Evolutionary conservation across 352 stramenopile species (phyloP), one percentile per base, ranked within the genome.

Genomic region (Phytopythium ostracodes): DNA sequence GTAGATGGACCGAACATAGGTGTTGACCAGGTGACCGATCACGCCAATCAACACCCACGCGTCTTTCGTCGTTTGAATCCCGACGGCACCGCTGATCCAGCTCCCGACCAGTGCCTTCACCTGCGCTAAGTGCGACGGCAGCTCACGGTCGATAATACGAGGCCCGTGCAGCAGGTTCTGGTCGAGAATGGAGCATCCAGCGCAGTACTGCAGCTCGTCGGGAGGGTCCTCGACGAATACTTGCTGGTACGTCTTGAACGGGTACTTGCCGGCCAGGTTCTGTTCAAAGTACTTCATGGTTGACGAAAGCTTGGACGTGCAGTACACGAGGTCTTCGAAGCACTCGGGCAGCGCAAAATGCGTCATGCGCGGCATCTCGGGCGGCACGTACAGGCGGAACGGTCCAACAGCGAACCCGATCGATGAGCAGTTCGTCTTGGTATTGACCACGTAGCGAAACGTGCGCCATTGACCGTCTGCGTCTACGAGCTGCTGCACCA

Each of bases 161-260:
- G 84, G 66, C n/a, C 82, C 79, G 60, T 93, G 84, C 11, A 93
- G 63, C 27, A 92, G 35, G 44, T 89, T 89, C 66, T 95, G 86
- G 59, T 95, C 84, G 24, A 95, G 44, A 40, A 93, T 79, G 14
- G 84, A 81, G 31, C 71, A 77, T 18, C 84, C 84, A 0, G 81
- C 84, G 62, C 85, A 86, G 51, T 79, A 84, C 50, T 91, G 79
- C 51, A 89, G 51, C 51, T 92, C 71, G 56, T 92, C 82, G 0
- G 86, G 82, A 2, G 86, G 77, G 52, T 95, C 86, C 56, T 95
- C 84, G 6, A 95, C 82, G 70, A 93, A 95, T 38, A 95, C 82
- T 55, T 95, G 86, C 71, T 92, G 78, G 62, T 95, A 95, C 42
- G 82, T 92, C 64, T 91, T 90, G 66, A 92, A 93, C 54, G 86